These are phyloP conservation scores for Stagonosporopsis cucurbitacearum DNA, from an alignment of 2,329 filamentous ascomycete genomes.

Conservation along the genomic window DNA sequence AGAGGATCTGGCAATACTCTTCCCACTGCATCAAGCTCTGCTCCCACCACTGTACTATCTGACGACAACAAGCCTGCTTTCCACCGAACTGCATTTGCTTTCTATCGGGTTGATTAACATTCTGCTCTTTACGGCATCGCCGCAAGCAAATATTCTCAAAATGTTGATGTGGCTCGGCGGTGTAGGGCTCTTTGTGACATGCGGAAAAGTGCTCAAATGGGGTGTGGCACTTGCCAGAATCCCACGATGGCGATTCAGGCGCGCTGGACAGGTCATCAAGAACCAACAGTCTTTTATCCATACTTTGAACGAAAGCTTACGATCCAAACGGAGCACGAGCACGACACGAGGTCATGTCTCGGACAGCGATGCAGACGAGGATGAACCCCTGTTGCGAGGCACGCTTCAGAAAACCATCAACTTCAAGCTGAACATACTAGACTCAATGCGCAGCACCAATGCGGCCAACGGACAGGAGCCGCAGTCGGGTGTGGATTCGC, in stretches of 20 bases:
- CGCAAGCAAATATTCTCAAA: conserved; percentile 54
- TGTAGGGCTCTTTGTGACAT: conserved; percentile 74
- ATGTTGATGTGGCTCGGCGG: conserved; percentile 66
- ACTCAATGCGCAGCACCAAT: conserved; percentile 25
- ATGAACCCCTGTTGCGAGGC: conserved; percentile 34
- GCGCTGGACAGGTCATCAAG: conserved; percentile 55
- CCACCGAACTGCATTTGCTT: conserved; percentile 85
- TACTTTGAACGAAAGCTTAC: conserved; percentile 47
- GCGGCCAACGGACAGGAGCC: conserved; percentile 27
- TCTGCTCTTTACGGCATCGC: conserved; percentile 74
- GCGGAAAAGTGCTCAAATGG: conserved; percentile 78
- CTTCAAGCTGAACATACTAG: conserved; percentile 27
- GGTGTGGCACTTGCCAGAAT: conserved; percentile 85
- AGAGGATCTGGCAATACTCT: conserved; percentile 71
- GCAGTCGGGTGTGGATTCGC: conserved; percentile 41
- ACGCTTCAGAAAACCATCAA: conserved; percentile 35
- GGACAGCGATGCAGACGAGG: conserved; percentile 58
- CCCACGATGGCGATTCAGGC: conserved; percentile 86
- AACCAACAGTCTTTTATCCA: conserved; percentile 54
- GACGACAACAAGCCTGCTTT: conserved; percentile 85
- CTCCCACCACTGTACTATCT: conserved; percentile 77
- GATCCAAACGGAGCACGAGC: conserved; percentile 34
- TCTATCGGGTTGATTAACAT: conserved; percentile 84
- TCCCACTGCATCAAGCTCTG: conserved; percentile 82
- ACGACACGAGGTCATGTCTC: conserved; percentile 15